phyloP scores from a whole-genome alignment of 192 early-diverging fungal genomes.

The Gigaspora rosea region DNA sequence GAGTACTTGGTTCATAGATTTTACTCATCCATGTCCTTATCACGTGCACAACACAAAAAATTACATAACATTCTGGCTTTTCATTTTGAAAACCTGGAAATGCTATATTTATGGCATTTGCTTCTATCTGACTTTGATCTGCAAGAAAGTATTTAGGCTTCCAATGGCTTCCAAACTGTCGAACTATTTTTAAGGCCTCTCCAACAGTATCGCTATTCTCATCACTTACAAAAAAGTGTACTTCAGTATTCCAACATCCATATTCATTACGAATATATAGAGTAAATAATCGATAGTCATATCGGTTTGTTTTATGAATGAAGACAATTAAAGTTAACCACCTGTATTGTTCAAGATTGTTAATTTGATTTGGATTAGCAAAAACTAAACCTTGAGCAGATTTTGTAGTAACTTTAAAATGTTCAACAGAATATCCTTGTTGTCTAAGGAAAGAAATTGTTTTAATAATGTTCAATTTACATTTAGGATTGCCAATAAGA shows the following conservation, averaged over 20 bases:
- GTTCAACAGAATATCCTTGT: not conserved
- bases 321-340: too few species aligned
- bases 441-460: too few species aligned
- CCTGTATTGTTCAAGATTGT: not conserved
- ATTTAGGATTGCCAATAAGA: too few species aligned
- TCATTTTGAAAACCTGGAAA: constrained; percentile 3
- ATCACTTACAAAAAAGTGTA: not conserved
- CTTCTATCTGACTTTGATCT: not conserved
- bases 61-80: not conserved
- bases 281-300: too few species aligned
- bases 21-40: too few species aligned
- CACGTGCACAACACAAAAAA: not conserved
- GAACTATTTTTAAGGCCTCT: not conserved
- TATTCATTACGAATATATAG: too few species aligned
- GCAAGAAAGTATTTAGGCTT: not conserved
- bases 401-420: not conserved
- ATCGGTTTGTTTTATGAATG: too few species aligned
- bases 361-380: not conserved
- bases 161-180: not conserved
- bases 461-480: too few species aligned
- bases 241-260: too few species aligned
- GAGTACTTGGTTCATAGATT: too few species aligned
- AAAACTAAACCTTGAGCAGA: not conserved
- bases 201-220: not conserved
- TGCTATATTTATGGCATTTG: not conserved